Evolutionary conservation across 202 grass and related monocot genomes (phyloP).

Genomic region (Zoysia matrella): DNA sequence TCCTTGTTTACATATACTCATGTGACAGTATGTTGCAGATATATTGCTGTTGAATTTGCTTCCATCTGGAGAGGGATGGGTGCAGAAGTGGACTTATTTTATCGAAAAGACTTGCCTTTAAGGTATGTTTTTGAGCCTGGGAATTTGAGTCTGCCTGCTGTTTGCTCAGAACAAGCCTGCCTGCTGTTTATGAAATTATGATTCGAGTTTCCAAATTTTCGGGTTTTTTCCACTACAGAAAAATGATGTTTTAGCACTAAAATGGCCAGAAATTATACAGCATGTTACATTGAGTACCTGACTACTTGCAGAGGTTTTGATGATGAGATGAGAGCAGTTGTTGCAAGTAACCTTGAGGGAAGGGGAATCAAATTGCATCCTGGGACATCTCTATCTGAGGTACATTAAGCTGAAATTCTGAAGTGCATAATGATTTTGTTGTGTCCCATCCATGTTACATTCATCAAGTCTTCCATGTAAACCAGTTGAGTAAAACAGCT

Average conservation of each 20-base stretch:
- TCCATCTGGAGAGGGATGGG: constrained; percentile 97
- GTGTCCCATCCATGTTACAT: constrained; percentile 9
- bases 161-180: not conserved
- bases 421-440: constrained; percentile 4
- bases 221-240: not conserved
- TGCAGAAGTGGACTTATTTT: constrained; percentile 84
- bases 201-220: not conserved
- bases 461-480: constrained; percentile 43
- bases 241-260: not conserved
- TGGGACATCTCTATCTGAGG: constrained; percentile 69
- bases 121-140: constrained; percentile 50
- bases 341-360: constrained; percentile 90
- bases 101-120: constrained; percentile 84
- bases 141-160: not conserved
- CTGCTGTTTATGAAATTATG: constrained; percentile 12
- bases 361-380: constrained; percentile 91
- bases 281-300: not conserved
- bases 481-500: constrained; percentile 82
- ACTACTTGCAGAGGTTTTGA: constrained; percentile 77
- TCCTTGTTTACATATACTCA: not conserved
- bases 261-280: not conserved
- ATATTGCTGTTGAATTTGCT: constrained; percentile 98
- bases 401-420: constrained; percentile 25
- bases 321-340: constrained; percentile 89
- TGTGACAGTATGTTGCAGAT: constrained; percentile 51